A percentile compares a stretch with the other conserved stretches of the same genome.
Conservation (phyloP, 352 stramenopile species). For the Pilasporangium apinafurcum region DNA sequence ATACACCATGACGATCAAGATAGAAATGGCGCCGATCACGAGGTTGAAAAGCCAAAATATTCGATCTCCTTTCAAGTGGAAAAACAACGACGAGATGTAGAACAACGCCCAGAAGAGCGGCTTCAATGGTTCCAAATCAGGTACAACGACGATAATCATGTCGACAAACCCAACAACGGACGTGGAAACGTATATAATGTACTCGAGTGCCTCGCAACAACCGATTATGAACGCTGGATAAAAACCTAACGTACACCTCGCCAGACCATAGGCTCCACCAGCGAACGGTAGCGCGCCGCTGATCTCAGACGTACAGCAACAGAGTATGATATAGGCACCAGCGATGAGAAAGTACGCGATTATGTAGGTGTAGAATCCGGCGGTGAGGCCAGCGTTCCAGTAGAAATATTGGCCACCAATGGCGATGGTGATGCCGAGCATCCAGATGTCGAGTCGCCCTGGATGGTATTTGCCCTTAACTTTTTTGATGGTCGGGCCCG, state of each 20-base stretch:
- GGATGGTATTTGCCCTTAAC: slow-evolving; percentile 9
- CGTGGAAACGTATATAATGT: slow-evolving; percentile 34
- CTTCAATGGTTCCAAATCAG: slow-evolving; percentile 7
- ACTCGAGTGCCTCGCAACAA: slow-evolving; percentile 40
- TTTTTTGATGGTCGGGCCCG: neutral
- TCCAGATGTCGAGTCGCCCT: slow-evolving; percentile 28
- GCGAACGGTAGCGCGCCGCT: slow-evolving; percentile 35
- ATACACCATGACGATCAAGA: slow-evolving; percentile 31
- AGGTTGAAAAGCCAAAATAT: slow-evolving; percentile 42
- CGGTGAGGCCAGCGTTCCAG: slow-evolving; percentile 35
- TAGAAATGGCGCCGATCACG: slow-evolving; percentile 13
- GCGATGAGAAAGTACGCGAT: slow-evolving; percentile 28
- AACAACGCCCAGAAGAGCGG: slow-evolving; percentile 20
- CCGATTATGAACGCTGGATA: slow-evolving; percentile 39
- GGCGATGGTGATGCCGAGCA: slow-evolving; percentile 47
- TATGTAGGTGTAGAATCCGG: slow-evolving; percentile 32
- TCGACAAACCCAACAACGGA: slow-evolving; percentile 21
- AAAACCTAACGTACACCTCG: slow-evolving; percentile 31
- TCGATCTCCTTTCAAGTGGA: slow-evolving; percentile 22
- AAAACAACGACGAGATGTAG: slow-evolving; percentile 20
- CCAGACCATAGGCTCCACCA: slow-evolving; percentile 31
- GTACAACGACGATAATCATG: slow-evolving; percentile 17
- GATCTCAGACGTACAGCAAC: slow-evolving; percentile 39
- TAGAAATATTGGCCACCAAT: slow-evolving; percentile 46
- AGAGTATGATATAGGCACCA: slow-evolving; percentile 27